phyloP scores from a whole-genome alignment of 2,329 filamentous ascomycete genomes.

The Endothia cerciana region DNA sequence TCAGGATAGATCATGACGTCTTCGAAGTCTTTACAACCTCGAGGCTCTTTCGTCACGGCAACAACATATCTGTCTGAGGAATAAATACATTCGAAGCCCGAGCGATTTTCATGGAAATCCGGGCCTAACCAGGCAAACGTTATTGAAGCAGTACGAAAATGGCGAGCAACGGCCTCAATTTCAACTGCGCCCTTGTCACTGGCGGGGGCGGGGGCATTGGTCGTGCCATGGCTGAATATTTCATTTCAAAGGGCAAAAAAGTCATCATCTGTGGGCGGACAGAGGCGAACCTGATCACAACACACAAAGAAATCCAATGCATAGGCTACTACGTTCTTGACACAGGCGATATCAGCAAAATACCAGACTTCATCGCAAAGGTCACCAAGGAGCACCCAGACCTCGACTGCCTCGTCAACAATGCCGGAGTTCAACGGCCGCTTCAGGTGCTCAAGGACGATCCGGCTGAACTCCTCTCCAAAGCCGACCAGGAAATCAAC shows the following conservation, averaged over 20 bases:
- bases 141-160: constrained; percentile 16
- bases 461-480: constrained; percentile 48
- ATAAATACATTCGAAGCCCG: no score
- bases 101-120: not conserved
- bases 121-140: not conserved
- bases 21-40: not conserved
- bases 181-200: constrained; percentile 52
- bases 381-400: constrained; percentile 55
- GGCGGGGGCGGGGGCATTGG: constrained; percentile 58
- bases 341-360: constrained; percentile 48
- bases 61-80: no score
- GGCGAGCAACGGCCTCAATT: constrained; percentile 36
- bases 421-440: constrained; percentile 61
- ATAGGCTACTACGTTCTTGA: constrained; percentile 57
- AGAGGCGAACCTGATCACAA: constrained; percentile 53
- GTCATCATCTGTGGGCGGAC: constrained; percentile 59
- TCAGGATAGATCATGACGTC: not conserved
- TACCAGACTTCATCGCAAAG: constrained; percentile 49
- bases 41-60: no score
- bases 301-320: constrained; percentile 48
- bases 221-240: constrained; percentile 50
- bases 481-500: constrained; percentile 60
- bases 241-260: constrained; percentile 51
- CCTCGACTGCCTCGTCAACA: constrained; percentile 62
- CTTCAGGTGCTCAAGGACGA: constrained; percentile 47